Evolutionary conservation across 1,139 yeast species (phyloP).

Genomic region (Debaryomyces udenii): DNA sequence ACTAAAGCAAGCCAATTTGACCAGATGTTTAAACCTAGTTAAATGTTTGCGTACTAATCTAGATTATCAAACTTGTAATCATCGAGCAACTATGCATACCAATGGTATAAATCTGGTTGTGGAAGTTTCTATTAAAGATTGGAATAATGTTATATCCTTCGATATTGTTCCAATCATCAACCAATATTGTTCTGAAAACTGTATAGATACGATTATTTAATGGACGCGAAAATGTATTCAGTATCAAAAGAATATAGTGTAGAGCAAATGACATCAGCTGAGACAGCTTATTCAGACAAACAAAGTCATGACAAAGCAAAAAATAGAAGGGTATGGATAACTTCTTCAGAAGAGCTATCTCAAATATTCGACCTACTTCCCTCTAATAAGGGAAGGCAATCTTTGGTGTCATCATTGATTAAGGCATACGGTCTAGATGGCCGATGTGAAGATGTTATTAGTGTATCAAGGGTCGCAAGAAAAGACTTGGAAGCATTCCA

Average conservation of each 20-base stretch:
- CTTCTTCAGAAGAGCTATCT: conserved; percentile 24
- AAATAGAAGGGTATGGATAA: conserved; percentile 25
- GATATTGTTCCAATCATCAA: conserved; percentile 10
- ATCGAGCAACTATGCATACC: background rate
- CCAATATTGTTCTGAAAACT: conserved; percentile 11
- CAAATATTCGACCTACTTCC: conserved; percentile 50
- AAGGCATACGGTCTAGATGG: conserved; percentile 42
- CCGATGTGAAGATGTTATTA: conserved; percentile 25
- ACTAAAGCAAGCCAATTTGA: conserved; percentile 21
- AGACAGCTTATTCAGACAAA: conserved; percentile 2
- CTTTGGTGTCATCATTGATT: conserved; percentile 46
- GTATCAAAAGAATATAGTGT: background rate
- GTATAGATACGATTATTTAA: conserved; percentile 8
- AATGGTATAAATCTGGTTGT: conserved; percentile 1
- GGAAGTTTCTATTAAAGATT: conserved; percentile 9
- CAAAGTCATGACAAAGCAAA: background rate
- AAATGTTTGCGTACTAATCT: conserved; percentile 21
- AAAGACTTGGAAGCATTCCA: conserved; percentile 43
- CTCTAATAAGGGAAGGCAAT: conserved; percentile 53
- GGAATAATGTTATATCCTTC: conserved; percentile 11
- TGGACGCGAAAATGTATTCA: conserved; percentile 4
- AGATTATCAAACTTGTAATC: conserved; percentile 15
- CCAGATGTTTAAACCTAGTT: conserved; percentile 28
- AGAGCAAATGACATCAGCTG: background rate
- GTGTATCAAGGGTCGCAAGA: conserved; percentile 25